These are phyloP conservation scores for Penicillium capsulatum DNA, from an alignment of 2,329 filamentous ascomycete species.

Conservation along the genomic window DNA sequence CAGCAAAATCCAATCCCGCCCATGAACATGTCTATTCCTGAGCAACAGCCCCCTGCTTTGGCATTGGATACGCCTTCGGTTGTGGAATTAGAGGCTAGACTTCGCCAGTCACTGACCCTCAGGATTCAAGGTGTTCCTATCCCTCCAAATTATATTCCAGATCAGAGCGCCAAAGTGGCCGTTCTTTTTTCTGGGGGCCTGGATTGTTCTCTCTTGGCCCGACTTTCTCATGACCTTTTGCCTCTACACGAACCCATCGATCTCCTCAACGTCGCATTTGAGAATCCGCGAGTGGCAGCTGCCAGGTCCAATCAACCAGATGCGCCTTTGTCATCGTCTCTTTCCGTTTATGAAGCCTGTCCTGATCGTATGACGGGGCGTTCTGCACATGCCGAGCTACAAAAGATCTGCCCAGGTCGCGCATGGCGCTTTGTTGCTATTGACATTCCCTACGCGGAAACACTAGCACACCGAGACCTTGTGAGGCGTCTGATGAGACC, in stretches of 20 bases:
- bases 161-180: slow-evolving; percentile 52
- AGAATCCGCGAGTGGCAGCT: slow-evolving; percentile 74
- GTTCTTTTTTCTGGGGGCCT: slow-evolving; percentile 91
- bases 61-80: slow-evolving; percentile 50
- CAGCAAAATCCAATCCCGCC: slow-evolving; percentile 43
- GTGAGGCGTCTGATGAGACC: slow-evolving; percentile 79
- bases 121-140: slow-evolving; percentile 64
- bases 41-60: slow-evolving; percentile 27
- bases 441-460: slow-evolving; percentile 76
- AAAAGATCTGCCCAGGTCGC: slow-evolving; percentile 62
- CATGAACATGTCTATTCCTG: slow-evolving; percentile 42
- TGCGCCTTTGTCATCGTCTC: slow-evolving; percentile 3
- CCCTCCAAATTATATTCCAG: slow-evolving; percentile 42
- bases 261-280: slow-evolving; percentile 91
- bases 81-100: slow-evolving; percentile 48
- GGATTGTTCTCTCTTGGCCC: slow-evolving; percentile 84
- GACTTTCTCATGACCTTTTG: slow-evolving; percentile 72
- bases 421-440: slow-evolving; percentile 76
- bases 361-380: slow-evolving; percentile 87
- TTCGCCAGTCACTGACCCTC: slow-evolving; percentile 59
- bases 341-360: slow-evolving; percentile 67
- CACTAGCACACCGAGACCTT: slow-evolving; percentile 60
- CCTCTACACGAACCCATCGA: slow-evolving; percentile 68
- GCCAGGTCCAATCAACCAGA: slow-evolving; percentile 45
- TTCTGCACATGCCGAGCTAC: slow-evolving; percentile 71